A percentile compares a stretch with the other conserved stretches of the same genome.
phyloP scores from a whole-genome alignment of 768 basidiomycete species.

The Naganishia randhawae region DNA sequence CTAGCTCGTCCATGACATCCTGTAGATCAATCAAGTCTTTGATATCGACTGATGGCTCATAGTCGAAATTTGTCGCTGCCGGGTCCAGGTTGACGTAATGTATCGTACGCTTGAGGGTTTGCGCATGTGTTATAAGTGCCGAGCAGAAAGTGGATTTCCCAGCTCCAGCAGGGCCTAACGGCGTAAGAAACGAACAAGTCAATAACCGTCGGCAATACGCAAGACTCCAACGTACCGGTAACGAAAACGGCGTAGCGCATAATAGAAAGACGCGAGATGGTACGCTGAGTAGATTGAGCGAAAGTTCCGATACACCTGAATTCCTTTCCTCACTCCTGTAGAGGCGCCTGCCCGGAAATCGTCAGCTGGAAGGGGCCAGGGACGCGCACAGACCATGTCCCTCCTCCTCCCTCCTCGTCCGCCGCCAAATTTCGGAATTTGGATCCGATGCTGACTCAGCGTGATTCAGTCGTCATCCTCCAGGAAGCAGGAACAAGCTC shows the following conservation, averaged over 20 bases:
- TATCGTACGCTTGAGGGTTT: slow-evolving; percentile 70
- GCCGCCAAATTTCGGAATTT: slow-evolving; percentile 22
- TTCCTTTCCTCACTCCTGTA: too few relatives aligned
- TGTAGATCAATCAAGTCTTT: slow-evolving; percentile 83
- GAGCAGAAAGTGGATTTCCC: slow-evolving; percentile 93
- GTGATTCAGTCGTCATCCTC: slow-evolving; percentile 8
- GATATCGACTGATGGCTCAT: slow-evolving; percentile 89
- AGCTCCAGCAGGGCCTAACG: slow-evolving; percentile 84
- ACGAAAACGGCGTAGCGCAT: slow-evolving; percentile 53
- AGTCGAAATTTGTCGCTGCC: slow-evolving; percentile 88
- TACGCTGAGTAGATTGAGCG: neutral
- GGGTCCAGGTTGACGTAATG: slow-evolving; percentile 98
- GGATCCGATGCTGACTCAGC: slow-evolving; percentile 9
- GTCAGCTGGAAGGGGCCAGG: too few relatives aligned
- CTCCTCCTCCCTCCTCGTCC: neutral
- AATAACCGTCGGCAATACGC: too few relatives aligned
- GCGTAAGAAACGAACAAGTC: neutral
- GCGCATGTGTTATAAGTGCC: slow-evolving; percentile 83
- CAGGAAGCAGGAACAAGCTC: too few relatives aligned
- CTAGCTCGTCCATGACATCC: slow-evolving; percentile 93
- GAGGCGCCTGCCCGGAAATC: too few relatives aligned
- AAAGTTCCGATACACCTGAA: too few relatives aligned
- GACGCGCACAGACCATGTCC: neutral
- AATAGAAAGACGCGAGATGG: neutral
- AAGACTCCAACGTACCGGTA: slow-evolving; percentile 35